Base-by-base conservation (phyloP, 495 filamentous ascomycete genomes). In the Hypoxylon fragiforme region DNA sequence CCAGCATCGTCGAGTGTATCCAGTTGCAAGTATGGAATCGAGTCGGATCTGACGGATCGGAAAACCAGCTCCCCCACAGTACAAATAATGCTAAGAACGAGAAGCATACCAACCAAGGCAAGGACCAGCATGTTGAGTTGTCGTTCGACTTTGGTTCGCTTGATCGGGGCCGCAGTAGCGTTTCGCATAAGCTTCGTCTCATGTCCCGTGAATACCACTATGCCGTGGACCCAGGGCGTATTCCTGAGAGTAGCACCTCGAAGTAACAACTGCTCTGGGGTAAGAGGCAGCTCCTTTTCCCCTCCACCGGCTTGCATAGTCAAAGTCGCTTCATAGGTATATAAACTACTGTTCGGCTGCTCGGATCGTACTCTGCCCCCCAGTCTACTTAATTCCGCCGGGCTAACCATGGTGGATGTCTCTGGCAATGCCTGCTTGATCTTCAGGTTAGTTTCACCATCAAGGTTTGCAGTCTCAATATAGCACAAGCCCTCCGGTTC, bases 181-280 rank as follows among this genome's bases (percentile, higher is more conserved):
- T 99, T 99, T 50, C 95, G 83, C 95, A 99, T 97, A 62, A 99
- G 77, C 69, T 99, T 99, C 20, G 95, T 97, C 73, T 99, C 92
- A 69, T 99, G 95, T 48, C 95, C 95, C 14, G 92, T 99, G 60
- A 99, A 99, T 12, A 97, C 92, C 53, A 97, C 95, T 45, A 94
- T 83, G 22, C 92, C 95, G 69, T 97, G 90, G 45, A 99, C 85
- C 95, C 95, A 99, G 15, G 92, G 92, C 7, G 95, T 99, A 61
- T 99, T 99, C 45, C 95, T 82, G 34, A 99, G 75, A 3, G 94
- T 97, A 9, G 95, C 95, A 38, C 95, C 95, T 73, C 95, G 84
- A 30, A 99, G 82, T 13, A 99, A 76, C 16, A 99, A 77, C 64
- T 92, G 87, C 63, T 94, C 89, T 1, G 77, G 69, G 43, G 71